Conservation (phyloP, 176 grass and related monocot genomes). For the Raddia distichophylla region DNA sequence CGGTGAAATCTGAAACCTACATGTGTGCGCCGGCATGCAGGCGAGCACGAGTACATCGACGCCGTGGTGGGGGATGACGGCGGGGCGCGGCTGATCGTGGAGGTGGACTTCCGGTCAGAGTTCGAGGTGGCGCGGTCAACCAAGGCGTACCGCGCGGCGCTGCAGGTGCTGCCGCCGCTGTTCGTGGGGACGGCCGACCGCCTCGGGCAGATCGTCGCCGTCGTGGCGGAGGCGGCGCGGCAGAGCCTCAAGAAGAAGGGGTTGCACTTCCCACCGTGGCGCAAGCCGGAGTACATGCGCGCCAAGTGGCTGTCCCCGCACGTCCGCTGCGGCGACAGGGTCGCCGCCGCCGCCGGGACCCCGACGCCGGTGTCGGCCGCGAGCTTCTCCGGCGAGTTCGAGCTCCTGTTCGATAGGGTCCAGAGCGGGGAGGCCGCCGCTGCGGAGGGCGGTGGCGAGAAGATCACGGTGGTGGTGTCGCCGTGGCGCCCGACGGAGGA, state of each 20-base stretch:
- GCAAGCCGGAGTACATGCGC: conserved; percentile 89
- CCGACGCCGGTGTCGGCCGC: neutral
- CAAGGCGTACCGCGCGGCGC: conserved; percentile 76
- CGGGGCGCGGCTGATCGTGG: conserved; percentile 60
- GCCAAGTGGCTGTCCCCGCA: conserved; percentile 85
- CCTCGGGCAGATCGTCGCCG: conserved; percentile 67
- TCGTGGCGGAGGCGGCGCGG: conserved; percentile 63
- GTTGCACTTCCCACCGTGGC: conserved; percentile 81
- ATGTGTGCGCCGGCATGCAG: neutral
- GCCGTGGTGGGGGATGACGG: conserved; percentile 46
- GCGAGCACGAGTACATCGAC: conserved; percentile 94
- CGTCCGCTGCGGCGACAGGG: conserved; percentile 39
- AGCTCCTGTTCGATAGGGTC: conserved; percentile 36
- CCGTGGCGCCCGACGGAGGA: conserved; percentile 54
- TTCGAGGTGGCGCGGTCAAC: conserved; percentile 86
- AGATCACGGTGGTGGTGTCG: conserved; percentile 68
- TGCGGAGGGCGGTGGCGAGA: conserved; percentile 17
- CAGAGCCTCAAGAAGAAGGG: conserved; percentile 94
- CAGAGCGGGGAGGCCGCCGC: neutral
- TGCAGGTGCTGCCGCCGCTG: conserved; percentile 69
- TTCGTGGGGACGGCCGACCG: conserved; percentile 76
- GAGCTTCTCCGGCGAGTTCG: conserved; percentile 51
- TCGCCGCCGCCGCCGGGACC: neutral
- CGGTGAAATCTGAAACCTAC: neutral
- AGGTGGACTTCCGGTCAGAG: conserved; percentile 85